Percentiles rank a stretch among this genome's conserved stretches.
These are phyloP conservation scores for Stephania cephalantha DNA, from an alignment of 164 flowering plant species.

Conservation along the genomic window DNA sequence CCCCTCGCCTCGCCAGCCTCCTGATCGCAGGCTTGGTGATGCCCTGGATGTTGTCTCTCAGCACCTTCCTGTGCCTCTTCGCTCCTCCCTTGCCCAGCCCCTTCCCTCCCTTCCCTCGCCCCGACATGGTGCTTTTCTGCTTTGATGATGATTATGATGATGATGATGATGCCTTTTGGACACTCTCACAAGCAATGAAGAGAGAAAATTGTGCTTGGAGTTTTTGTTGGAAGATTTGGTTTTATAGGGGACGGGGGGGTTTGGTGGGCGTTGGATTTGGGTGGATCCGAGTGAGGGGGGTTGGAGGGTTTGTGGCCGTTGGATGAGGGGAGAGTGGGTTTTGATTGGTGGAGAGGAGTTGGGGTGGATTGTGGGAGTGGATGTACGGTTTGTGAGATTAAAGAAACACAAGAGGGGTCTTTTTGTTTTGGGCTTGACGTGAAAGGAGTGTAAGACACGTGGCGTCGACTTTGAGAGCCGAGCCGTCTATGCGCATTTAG, in stretches of 20 bases:
- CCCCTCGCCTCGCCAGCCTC: not conserved
- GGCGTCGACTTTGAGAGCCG: too few species aligned
- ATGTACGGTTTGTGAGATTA: not conserved
- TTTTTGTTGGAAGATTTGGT: not conserved
- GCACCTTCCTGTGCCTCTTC: not conserved
- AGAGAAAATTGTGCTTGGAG: not conserved
- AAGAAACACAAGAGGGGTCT: not conserved
- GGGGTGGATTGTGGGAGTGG: not conserved
- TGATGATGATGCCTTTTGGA: too few species aligned
- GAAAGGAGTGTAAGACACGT: too few species aligned
- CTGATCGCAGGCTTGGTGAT: not conserved
- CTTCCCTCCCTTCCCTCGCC: not conserved
- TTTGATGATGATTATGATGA: too few species aligned
- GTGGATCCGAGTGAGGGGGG: not conserved
- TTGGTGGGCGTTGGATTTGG: not conserved
- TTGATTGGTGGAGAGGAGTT: not conserved
- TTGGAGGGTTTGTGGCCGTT: not conserved
- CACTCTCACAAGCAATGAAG: too few species aligned
- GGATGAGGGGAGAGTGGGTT: not conserved
- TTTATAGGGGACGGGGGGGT: not conserved
- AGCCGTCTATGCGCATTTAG: too few species aligned
- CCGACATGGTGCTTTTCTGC: not conserved
- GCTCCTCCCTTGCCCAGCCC: not conserved
- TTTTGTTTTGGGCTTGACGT: too few species aligned
- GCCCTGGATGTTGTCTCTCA: slow-evolving; percentile 1